These are phyloP conservation scores for Tetrahymena elliotti DNA, from an alignment of 73 alveolate species.

Conservation along the genomic window DNA sequence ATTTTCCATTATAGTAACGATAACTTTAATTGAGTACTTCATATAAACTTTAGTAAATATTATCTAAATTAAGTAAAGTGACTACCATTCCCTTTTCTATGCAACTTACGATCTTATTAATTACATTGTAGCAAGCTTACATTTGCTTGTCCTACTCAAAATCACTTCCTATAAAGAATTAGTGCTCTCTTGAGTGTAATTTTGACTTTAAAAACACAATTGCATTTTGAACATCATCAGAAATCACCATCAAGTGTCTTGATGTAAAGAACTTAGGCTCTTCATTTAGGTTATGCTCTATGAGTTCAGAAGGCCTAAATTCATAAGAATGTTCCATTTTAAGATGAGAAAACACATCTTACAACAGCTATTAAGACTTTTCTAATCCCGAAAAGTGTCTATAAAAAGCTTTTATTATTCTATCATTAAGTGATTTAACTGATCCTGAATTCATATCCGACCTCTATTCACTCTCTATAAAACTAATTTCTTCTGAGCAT, in stretches of 20 bases:
- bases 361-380: background rate
- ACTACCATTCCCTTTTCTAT: conserved; percentile 16
- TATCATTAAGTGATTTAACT: background rate
- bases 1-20: background rate
- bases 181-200: background rate
- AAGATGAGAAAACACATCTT: background rate
- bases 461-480: background rate
- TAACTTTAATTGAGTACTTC: conserved; percentile 18
- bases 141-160: background rate
- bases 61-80: conserved; percentile 5
- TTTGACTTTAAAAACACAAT: background rate
- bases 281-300: background rate
- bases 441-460: background rate
- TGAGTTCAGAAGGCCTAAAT: background rate
- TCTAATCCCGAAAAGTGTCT: background rate
- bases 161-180: conserved; percentile 8
- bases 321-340: background rate
- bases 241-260: conserved; percentile 22
- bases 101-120: background rate
- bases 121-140: background rate
- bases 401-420: conserved; percentile 3
- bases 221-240: background rate
- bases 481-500: background rate
- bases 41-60: conserved; percentile 23
- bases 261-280: background rate